phyloP scores from a whole-genome alignment of 352 stramenopile genomes.

The Phytophthora lateralis region DNA sequence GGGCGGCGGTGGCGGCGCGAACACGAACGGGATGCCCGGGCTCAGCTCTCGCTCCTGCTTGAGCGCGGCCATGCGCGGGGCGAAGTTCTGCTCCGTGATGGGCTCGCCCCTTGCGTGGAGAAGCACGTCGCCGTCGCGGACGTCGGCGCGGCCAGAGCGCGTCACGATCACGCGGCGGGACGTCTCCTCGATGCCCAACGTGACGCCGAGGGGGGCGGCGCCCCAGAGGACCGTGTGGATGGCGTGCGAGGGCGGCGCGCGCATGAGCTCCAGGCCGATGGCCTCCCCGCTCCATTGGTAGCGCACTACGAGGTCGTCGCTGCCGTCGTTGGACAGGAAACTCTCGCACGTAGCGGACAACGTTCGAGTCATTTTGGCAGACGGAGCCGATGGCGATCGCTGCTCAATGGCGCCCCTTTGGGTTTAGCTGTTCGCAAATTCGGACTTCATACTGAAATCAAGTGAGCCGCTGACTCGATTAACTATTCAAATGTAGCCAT shows the following conservation, averaged over 20 bases:
- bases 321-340: constrained; percentile 51
- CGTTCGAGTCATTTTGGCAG: background rate
- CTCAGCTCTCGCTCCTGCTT: constrained; percentile 53
- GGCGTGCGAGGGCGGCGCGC: constrained; percentile 24
- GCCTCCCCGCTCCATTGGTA: constrained; percentile 60
- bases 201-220: constrained; percentile 59
- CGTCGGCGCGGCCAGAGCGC: constrained; percentile 54
- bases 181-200: constrained; percentile 75
- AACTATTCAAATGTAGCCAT: background rate
- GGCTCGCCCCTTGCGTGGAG: constrained; percentile 45
- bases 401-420: background rate
- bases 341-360: constrained; percentile 39
- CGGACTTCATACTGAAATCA: background rate
- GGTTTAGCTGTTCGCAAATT: background rate
- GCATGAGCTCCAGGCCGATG: constrained; percentile 68
- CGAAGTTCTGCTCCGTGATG: constrained; percentile 62
- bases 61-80: constrained; percentile 52
- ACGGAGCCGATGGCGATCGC: background rate
- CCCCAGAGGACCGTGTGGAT: constrained; percentile 49
- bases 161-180: constrained; percentile 75
- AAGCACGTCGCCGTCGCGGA: constrained; percentile 64
- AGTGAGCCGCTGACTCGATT: constrained; percentile 14
- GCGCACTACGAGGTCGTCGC: constrained; percentile 58
- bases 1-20: constrained; percentile 52
- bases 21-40: constrained; percentile 65